Base-by-base conservation (phyloP, 805 yeast genomes). In the Wickerhamiella sorbophila region DNA sequence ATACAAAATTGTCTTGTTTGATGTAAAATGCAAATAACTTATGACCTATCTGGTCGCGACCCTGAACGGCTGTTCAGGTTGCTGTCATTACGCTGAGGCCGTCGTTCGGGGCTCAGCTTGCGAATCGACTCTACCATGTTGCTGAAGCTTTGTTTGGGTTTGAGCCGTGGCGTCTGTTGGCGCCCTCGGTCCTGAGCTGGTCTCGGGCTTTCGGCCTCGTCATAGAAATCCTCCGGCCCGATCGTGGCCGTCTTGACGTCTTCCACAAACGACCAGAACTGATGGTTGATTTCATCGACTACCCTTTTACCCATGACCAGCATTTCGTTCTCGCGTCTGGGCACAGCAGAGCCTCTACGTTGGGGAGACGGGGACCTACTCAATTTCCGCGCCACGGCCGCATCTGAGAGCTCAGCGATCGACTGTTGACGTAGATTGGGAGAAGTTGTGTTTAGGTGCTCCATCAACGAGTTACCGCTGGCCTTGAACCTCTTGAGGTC, bases 181-280 rank as follows among this genome's bases (percentile, higher is more conserved):
- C 37, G 37, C 6, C 19, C 19, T 17, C 17, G 36, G n/a, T 33
- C 29, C 22, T 22, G 14, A 33, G 24, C 5, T 15, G 36, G 12
- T 24, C 29, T 24, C 12, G 6, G 29, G 10, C 29, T 6, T 24
- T 24, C 29, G 6, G 8, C 15, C 15, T 48, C 46, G 18, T 31
- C 38, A 17, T 48, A 50, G 19, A 42, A 48, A 9, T 50, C 55
- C 10, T 48, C 56, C 20, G 52, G 57, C 1, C 63, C 63, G 40
- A 60, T 46, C 1, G 64, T 55, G 4, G 57, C 63, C 16, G 54
- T 58, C 38, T 52, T 45, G 5, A 60, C 59, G 33, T 60, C 64
- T 14, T 57, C 63, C 27, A 58, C 47, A 16, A 60, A 52, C 2
- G 61, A 54, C 61, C 61, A 58, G 40, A 60, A 55, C 44, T 58